phyloP scores from a whole-genome alignment of 805 yeast genomes.

The Isabelozyma heimii region DNA sequence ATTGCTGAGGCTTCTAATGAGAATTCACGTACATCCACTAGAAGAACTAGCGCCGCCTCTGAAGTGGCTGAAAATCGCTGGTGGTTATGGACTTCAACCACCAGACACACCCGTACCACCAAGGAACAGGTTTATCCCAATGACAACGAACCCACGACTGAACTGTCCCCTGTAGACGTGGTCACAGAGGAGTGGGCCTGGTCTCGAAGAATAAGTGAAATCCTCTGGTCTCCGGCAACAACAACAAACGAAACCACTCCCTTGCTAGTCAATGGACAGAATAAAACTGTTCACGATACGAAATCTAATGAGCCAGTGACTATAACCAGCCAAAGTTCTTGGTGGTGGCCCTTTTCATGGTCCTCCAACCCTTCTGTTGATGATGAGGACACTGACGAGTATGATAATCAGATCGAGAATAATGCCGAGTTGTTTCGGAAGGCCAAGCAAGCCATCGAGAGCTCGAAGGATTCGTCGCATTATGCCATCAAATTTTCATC shows the following conservation, averaged over 20 bases:
- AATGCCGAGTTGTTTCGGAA: conserved; percentile 23
- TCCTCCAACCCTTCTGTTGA: background rate
- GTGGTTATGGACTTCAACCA: conserved; percentile 7
- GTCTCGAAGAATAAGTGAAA: background rate
- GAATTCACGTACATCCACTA: conserved; percentile 4
- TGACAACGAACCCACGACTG: background rate
- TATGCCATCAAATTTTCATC: conserved; percentile 28
- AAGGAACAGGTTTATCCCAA: background rate
- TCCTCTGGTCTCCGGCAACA: background rate
- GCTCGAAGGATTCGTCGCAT: conserved; percentile 26
- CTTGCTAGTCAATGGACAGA: background rate
- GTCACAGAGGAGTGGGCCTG: background rate
- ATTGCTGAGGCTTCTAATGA: conserved; percentile 10
- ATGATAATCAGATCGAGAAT: conserved; percentile 14
- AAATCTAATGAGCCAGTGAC: background rate
- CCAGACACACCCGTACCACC: background rate
- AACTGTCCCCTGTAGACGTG: background rate
- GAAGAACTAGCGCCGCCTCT: background rate
- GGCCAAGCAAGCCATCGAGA: conserved; percentile 33
- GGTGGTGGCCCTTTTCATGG: background rate
- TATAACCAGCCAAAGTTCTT: background rate
- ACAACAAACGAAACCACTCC: background rate
- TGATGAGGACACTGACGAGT: background rate
- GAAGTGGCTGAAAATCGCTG: conserved; percentile 1
- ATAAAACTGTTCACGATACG: background rate